Base-by-base conservation (phyloP, 2,329 filamentous ascomycete genomes). In the Saccharata proteae region DNA sequence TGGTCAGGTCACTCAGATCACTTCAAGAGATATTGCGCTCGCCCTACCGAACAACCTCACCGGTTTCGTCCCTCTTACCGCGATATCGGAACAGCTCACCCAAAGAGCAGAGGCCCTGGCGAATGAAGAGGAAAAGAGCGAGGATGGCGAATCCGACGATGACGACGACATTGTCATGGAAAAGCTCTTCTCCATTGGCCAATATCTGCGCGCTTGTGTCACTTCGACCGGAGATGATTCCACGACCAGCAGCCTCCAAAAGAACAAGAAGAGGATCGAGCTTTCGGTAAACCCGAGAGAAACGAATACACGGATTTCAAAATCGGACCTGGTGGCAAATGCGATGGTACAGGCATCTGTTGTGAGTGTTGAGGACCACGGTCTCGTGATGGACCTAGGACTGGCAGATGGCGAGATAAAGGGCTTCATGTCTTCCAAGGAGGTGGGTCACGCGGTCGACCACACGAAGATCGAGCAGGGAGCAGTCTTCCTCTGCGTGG, bases 341-440 rank as follows among this genome's bases (percentile, higher is more conserved):
- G 69, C 66, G 41, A 85, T 81, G 26, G 63, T 96, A 13, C 92
- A 96, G 68, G 88, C 85, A 2, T 79, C 85, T 0, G 77, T 98
- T 16, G 59, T 71, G 30, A 98, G 88, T 55, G 79, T 92, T n/a
- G 88, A 98, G 56, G 92, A 98, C 46, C 86, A 93, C 48, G 90
- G 90, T 39, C 70, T 90, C 36, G 73, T 96, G 34, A 93, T 98
- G 84, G 84, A 94, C 44, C 59, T 96, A 21, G 84, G 84, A 12
- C 63, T 96, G 5, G 65, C 75, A 20, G 72, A 75, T 32, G 60
- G 67, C 18, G 68, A 72, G 21, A 54, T 86, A 31, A 77, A 76
- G 40, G 90, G 82, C 3, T 98, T 98, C 58, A 67, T 98, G 48
- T 73, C 84, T 4, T 80, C 79, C 38, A 84, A 80, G 48, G 85